A percentile compares a stretch with the other conserved stretches of the same genome.
These are phyloP conservation scores for Tieghemostelium lacteum DNA, from an alignment of 78 protist species.

Conservation along the genomic window DNA sequence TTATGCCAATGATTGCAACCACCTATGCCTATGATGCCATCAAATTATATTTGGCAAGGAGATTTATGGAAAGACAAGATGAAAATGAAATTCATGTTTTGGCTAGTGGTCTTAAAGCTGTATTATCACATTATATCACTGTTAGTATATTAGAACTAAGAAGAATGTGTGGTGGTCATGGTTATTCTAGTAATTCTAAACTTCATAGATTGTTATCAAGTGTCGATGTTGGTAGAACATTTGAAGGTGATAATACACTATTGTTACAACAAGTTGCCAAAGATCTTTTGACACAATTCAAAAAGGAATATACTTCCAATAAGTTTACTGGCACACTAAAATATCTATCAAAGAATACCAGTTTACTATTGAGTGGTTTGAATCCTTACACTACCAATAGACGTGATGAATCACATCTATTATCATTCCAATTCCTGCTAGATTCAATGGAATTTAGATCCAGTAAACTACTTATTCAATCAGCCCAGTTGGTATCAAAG, in stretches of 20 bases:
- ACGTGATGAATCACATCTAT: conserved; percentile 41
- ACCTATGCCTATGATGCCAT: conserved; percentile 61
- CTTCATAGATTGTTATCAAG: conserved; percentile 10
- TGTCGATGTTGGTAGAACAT: conserved; percentile 45
- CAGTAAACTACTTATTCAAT: conserved; percentile 21
- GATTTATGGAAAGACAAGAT: conserved; percentile 39
- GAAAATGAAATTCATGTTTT: conserved; percentile 65
- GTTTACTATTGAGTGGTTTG: conserved; percentile 19
- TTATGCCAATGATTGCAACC: conserved; percentile 79
- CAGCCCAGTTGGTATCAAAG: conserved; percentile 61
- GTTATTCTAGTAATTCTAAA: conserved; percentile 73
- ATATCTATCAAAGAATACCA: conserved; percentile 56
- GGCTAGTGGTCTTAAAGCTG: conserved; percentile 51
- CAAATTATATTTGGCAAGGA: conserved; percentile 12
- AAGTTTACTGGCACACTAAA: conserved; percentile 70
- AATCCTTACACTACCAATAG: conserved; percentile 34
- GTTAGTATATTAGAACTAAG: conserved; percentile 43
- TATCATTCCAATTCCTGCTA: conserved; percentile 26
- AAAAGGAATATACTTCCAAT: conserved; percentile 56
- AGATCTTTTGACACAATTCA: conserved; percentile 74
- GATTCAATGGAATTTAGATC: conserved; percentile 61
- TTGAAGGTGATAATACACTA: conserved; percentile 84
- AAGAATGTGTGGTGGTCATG: conserved; percentile 91
- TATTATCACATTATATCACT: conserved; percentile 11
- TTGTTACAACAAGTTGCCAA: conserved; percentile 84